Percentiles rank a stretch among this genome's conserved stretches.
Evolutionary conservation across 2,329 filamentous ascomycete species (phyloP).

Genomic region (Phaeoacremonium minimum): DNA sequence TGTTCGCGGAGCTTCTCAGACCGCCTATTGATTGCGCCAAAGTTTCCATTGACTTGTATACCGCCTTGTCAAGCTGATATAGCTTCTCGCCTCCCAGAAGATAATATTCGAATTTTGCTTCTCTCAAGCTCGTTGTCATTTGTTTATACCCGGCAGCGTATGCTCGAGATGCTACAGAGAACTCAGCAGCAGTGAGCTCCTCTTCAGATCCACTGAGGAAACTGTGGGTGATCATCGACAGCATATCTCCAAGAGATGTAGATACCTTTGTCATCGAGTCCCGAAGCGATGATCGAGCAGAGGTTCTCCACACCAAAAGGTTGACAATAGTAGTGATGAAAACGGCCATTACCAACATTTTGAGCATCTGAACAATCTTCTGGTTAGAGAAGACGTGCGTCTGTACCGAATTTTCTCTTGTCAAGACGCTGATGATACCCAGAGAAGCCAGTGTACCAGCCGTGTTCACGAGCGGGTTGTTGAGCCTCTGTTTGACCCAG

Average conservation of each 20-base stretch:
- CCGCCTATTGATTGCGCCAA: slow-evolving; percentile 88
- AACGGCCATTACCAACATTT: slow-evolving; percentile 80
- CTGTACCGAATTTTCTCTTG: slow-evolving; percentile 86
- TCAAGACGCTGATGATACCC: slow-evolving; percentile 83
- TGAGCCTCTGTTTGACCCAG: slow-evolving; percentile 78
- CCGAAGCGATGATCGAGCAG: slow-evolving; percentile 69
- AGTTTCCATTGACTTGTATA: slow-evolving; percentile 80
- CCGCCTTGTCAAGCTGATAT: slow-evolving; percentile 71
- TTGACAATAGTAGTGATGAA: slow-evolving; percentile 69
- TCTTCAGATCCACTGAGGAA: slow-evolving; percentile 82
- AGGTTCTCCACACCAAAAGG: slow-evolving; percentile 72
- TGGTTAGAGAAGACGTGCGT: slow-evolving; percentile 74
- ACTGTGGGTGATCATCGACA: slow-evolving; percentile 74
- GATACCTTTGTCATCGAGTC: slow-evolving; percentile 71
- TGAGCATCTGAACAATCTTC: slow-evolving; percentile 77
- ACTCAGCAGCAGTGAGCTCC: slow-evolving; percentile 65
- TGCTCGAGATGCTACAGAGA: slow-evolving; percentile 53
- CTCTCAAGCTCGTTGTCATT: slow-evolving; percentile 73
- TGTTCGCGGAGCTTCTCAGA: slow-evolving; percentile 80
- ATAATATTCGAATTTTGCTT: slow-evolving; percentile 88
- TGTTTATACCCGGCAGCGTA: slow-evolving; percentile 66
- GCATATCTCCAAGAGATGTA: slow-evolving; percentile 72
- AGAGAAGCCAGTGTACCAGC: slow-evolving; percentile 83
- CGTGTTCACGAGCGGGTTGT: slow-evolving; percentile 76
- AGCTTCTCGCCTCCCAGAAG: slow-evolving; percentile 73